Conservation (phyloP, 805 yeast genomes). For the Wickerhamomyces rabaulensis region DNA sequence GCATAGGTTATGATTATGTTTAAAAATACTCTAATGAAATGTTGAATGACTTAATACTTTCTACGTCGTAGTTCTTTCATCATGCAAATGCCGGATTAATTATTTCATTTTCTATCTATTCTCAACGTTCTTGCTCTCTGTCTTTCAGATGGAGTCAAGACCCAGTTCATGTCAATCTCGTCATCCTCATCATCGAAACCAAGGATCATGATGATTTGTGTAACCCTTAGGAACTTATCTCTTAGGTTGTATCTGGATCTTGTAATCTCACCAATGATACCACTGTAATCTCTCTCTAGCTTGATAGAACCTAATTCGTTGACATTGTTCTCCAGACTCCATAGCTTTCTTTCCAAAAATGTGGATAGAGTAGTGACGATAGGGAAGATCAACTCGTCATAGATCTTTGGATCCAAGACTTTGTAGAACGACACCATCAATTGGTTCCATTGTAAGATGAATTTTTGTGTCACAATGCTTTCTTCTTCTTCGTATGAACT, state of each 20-base stretch:
- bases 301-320: conserved; percentile 82
- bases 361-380: conserved; percentile 52
- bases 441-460: conserved; percentile 59
- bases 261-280: conserved; percentile 68
- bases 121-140: conserved; percentile 54
- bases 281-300: conserved; percentile 75
- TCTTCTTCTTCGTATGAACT: conserved; percentile 30
- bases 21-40: background rate
- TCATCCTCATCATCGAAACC: conserved; percentile 75
- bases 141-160: conserved; percentile 71
- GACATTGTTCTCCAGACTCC: conserved; percentile 59
- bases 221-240: conserved; percentile 72
- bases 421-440: conserved; percentile 62
- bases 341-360: conserved; percentile 59
- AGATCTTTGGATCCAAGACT: conserved; percentile 50
- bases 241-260: conserved; percentile 68
- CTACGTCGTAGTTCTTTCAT: background rate
- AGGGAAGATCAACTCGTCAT: conserved; percentile 39
- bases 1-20: background rate
- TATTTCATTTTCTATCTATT: conserved; percentile 28
- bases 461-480: conserved; percentile 36
- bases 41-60: background rate
- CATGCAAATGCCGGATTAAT: background rate
- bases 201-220: conserved; percentile 76
- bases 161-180: conserved; percentile 58